phyloP scores from a whole-genome alignment of 2,329 filamentous ascomycete species.

The Aureobasidium sp. region DNA sequence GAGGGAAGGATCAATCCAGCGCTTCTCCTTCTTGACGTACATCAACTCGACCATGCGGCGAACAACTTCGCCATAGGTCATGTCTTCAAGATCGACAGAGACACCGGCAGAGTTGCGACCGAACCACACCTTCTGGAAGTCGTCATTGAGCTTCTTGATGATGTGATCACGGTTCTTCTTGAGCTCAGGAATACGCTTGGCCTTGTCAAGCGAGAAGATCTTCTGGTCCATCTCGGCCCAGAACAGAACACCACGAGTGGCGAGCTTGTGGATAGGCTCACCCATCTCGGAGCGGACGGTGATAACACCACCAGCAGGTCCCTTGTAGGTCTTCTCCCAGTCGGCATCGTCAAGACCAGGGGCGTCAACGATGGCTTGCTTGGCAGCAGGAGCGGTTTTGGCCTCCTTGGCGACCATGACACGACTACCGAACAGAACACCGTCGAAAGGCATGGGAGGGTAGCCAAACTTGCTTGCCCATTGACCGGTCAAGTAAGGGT shows the following conservation, averaged over 20 bases:
- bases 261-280: constrained; percentile 97
- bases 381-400: constrained; percentile 77
- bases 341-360: constrained; percentile 72
- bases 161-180: constrained; percentile 86
- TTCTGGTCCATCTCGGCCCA: constrained; percentile 99
- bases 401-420: constrained; percentile 95
- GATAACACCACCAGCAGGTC: constrained; percentile 83
- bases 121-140: constrained; percentile 97
- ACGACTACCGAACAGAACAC: constrained; percentile 81
- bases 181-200: constrained; percentile 80
- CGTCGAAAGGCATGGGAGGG: constrained; percentile 90
- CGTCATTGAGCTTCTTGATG: constrained; percentile 90
- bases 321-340: constrained; percentile 93
- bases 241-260: constrained; percentile 89
- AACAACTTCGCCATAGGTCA: constrained; percentile 88
- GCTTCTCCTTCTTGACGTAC: constrained; percentile 81
- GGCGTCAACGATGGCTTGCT: constrained; percentile 83
- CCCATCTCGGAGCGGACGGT: constrained; percentile 99
- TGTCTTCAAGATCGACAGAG: constrained; percentile 83
- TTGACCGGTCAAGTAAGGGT: constrained; percentile 80
- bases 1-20: constrained; percentile 87
- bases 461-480: constrained; percentile 87
- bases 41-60: constrained; percentile 82
- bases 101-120: constrained; percentile 74
- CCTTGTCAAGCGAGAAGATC: constrained; percentile 93